A percentile compares a stretch with the other conserved stretches of the same genome.
Conservation (phyloP, 2,329 filamentous ascomycete genomes). For the Samsoniella hepiali region DNA sequence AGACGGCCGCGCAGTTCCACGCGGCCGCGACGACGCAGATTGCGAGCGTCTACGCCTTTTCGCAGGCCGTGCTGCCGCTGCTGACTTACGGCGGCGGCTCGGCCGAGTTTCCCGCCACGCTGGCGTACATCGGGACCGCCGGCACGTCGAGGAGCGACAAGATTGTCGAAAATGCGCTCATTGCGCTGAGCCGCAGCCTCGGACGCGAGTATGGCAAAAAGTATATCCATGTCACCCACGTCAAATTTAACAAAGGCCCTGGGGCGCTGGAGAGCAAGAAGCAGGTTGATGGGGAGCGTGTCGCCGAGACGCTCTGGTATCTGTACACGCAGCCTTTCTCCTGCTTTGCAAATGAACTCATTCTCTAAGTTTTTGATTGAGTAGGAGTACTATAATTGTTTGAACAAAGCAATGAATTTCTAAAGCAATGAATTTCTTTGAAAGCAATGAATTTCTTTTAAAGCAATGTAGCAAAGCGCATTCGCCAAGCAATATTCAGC, state of each 20-base stretch:
- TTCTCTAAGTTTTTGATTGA: neutral
- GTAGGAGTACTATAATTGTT: neutral
- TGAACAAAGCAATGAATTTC: too few relatives aligned
- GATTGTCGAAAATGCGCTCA: slow-evolving; percentile 13
- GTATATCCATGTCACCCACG: slow-evolving; percentile 10
- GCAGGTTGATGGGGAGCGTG: neutral
- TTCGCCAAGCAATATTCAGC: too few relatives aligned
- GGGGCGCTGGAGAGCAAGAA: neutral
- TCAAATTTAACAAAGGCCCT: slow-evolving; percentile 1
- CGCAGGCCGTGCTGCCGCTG: slow-evolving; percentile 12
- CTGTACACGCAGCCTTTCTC: slow-evolving; percentile 16
- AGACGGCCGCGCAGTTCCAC: slow-evolving; percentile 1
- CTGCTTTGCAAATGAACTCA: slow-evolving; percentile 17
- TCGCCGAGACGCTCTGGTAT: slow-evolving; percentile 16
- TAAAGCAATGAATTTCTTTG: too few relatives aligned
- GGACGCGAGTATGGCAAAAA: slow-evolving; percentile 15
- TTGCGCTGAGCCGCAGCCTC: slow-evolving; percentile 17
- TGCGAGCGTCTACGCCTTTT: slow-evolving; percentile 13
- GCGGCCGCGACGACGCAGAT: slow-evolving; percentile 2
- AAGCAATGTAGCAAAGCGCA: too few relatives aligned
- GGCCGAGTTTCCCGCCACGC: slow-evolving; percentile 1
- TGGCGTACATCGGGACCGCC: slow-evolving; percentile 1
- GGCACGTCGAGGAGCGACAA: slow-evolving; percentile 1
- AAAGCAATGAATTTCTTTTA: too few relatives aligned
- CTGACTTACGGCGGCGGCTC: neutral